Evolutionary conservation across 306 rosid species (phyloP).

Genomic region (Vicia sativa): DNA sequence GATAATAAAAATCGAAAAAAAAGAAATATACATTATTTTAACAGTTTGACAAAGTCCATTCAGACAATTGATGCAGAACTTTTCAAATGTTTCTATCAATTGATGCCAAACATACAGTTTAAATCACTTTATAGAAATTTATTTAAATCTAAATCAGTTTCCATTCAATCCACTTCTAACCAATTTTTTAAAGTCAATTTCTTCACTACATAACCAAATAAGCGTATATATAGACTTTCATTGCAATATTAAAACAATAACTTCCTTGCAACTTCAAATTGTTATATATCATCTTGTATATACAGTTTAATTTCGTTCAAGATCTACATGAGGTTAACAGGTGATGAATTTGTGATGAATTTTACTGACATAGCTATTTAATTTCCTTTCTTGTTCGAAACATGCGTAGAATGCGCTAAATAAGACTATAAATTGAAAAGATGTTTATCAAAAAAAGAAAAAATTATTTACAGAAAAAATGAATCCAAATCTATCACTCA

Average conservation of each 20-base stretch:
- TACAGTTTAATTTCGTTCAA: neutral
- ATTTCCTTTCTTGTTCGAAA: constrained; percentile 38
- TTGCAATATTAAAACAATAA: too few relatives aligned
- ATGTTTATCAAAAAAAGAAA: constrained; percentile 32
- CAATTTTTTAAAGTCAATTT: too few relatives aligned
- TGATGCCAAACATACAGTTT: neutral
- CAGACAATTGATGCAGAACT: constrained; percentile 3
- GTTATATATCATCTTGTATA: too few relatives aligned
- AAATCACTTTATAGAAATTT: too few relatives aligned
- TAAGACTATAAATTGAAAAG: constrained; percentile 39
- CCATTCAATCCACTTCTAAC: too few relatives aligned
- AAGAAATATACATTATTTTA: neutral
- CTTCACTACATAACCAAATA: too few relatives aligned
- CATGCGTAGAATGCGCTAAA: constrained; percentile 31
- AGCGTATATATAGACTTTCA: too few relatives aligned
- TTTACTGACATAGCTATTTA: constrained; percentile 20
- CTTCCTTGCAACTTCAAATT: too few relatives aligned
- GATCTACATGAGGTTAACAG: constrained; percentile 17
- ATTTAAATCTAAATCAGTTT: too few relatives aligned
- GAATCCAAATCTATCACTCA: too few relatives aligned
- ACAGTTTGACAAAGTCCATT: neutral
- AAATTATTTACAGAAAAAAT: constrained; percentile 49
- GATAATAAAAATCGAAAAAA: too few relatives aligned
- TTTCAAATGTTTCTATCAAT: neutral
- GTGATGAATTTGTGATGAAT: too few relatives aligned